A percentile compares a stretch with the other conserved stretches of the same genome.
Conservation (phyloP, 208 protist species). For the Strigomonas culicis region DNA sequence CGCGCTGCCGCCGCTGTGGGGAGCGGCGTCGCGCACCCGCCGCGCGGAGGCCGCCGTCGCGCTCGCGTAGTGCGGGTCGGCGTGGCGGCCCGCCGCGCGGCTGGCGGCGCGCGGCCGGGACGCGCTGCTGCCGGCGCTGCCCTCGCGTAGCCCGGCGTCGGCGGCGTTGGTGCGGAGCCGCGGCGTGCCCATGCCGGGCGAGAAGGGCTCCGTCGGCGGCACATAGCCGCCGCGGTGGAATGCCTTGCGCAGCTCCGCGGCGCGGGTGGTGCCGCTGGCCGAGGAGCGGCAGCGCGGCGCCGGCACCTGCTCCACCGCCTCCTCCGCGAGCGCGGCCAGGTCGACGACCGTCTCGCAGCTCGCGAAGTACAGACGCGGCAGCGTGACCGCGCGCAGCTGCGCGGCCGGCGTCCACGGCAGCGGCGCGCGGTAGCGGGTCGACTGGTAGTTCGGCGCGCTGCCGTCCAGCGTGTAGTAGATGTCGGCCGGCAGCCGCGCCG, state of each 20-base stretch:
- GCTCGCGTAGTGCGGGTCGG: too few species aligned
- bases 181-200: constrained; percentile 5
- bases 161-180: background rate
- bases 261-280: constrained; percentile 8
- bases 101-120: too few species aligned
- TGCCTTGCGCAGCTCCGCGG: constrained; percentile 13
- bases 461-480: constrained; percentile 53
- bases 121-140: too few species aligned
- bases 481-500: constrained; percentile 17
- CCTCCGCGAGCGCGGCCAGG: constrained; percentile 12
- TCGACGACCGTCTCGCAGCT: constrained; percentile 29
- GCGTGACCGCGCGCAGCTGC: constrained; percentile 27
- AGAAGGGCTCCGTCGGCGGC: constrained; percentile 11
- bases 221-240: constrained; percentile 15
- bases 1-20: too few species aligned
- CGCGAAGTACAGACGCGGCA: constrained; percentile 30
- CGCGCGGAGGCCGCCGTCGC: too few species aligned
- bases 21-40: too few species aligned
- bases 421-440: background rate
- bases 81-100: too few species aligned
- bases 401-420: background rate
- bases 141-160: background rate
- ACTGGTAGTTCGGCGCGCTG: constrained; percentile 25
- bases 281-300: background rate
- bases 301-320: background rate